Evolutionary conservation across 805 yeast genomes (phyloP).

Genomic region (Metschnikowia lunata): DNA sequence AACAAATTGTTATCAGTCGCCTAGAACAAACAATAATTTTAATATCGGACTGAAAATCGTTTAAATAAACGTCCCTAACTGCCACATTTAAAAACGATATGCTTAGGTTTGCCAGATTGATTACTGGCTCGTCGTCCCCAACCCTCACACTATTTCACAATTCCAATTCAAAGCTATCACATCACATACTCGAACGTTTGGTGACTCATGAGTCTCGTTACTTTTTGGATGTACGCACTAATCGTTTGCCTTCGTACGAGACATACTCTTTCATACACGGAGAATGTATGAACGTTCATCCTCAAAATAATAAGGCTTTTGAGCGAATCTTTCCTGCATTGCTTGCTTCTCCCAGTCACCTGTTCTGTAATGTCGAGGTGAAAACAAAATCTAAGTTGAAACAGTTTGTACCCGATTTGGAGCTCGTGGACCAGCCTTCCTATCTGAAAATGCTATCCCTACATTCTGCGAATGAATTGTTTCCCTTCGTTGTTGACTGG

Average conservation of each 20-base stretch:
- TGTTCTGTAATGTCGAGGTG: conserved; percentile 16
- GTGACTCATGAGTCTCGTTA: conserved; percentile 20
- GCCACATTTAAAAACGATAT: conserved; percentile 7
- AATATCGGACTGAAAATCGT: not conserved
- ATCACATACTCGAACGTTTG: conserved; percentile 24
- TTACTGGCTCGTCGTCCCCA: conserved; percentile 15
- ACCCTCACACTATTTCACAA: conserved; percentile 30
- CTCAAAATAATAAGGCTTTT: conserved; percentile 18
- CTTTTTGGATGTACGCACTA: conserved; percentile 17
- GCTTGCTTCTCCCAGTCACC: conserved; percentile 15
- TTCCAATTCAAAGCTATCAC: conserved; percentile 23
- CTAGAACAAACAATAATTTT: not conserved
- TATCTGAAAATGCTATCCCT: conserved; percentile 12
- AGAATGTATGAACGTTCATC: conserved; percentile 19
- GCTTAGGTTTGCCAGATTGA: conserved; percentile 16
- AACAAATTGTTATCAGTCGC: not conserved
- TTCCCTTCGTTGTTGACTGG: conserved; percentile 54
- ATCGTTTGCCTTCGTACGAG: conserved; percentile 18
- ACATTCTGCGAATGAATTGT: conserved; percentile 12
- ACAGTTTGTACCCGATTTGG: conserved; percentile 19
- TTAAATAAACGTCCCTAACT: not conserved
- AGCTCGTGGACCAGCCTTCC: conserved; percentile 10
- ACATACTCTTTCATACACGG: conserved; percentile 19
- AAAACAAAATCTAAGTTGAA: conserved; percentile 14
- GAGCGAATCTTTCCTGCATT: conserved; percentile 20